Conservation (phyloP, 148 eudicot species). For the Arbutus unedo region DNA sequence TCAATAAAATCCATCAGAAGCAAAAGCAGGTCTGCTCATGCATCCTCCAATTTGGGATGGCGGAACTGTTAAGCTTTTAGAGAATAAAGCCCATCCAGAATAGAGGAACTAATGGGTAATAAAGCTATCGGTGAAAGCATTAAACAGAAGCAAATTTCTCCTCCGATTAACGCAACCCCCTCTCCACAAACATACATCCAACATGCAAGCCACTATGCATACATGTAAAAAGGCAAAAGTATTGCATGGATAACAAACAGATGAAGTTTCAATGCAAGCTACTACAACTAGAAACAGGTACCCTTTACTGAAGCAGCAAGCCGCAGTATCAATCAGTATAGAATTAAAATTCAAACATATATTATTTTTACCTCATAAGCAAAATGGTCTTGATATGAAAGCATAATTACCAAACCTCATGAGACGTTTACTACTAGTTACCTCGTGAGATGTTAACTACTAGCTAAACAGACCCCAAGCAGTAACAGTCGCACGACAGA, state of each 20-base stretch:
- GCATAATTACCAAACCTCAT: constrained; percentile 5
- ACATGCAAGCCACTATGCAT: not conserved
- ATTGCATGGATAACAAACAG: not conserved
- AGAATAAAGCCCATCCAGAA: not conserved
- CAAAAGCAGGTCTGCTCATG: not conserved
- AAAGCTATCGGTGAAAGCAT: not conserved
- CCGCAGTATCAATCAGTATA: not conserved
- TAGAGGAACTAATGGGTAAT: not conserved
- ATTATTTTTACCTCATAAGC: not conserved
- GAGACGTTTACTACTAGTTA: no score
- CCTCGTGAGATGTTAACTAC: not conserved
- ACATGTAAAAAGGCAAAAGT: not conserved
- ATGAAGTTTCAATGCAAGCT: not conserved
- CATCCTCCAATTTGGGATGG: not conserved
- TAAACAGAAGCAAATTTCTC: not conserved
- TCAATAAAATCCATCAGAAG: not conserved
- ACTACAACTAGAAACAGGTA: not conserved
- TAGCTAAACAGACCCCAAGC: not conserved
- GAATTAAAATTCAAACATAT: not conserved
- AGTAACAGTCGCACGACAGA: not conserved
- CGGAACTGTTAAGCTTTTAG: not conserved
- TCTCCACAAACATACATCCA: not conserved
- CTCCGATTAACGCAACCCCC: not conserved
- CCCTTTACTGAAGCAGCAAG: not conserved
- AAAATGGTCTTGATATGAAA: not conserved